phyloP scores from a whole-genome alignment of 2,329 filamentous ascomycete genomes.

The Didymella lethalis region DNA sequence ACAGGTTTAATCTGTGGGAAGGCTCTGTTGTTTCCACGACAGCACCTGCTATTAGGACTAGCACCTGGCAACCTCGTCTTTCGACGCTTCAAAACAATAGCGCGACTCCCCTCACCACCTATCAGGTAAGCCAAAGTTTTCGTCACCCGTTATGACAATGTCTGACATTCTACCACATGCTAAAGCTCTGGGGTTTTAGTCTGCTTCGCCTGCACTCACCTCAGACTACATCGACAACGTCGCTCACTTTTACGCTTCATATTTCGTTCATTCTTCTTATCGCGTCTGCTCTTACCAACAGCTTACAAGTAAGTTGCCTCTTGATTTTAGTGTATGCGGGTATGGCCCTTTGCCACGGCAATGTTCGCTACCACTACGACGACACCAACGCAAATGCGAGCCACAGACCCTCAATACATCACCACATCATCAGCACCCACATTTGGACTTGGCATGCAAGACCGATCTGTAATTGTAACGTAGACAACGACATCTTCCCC shows the following conservation, averaged over 20 bases:
- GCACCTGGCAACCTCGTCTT: conserved; percentile 4
- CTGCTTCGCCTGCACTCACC: neutral
- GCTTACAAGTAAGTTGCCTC: conserved; percentile 3
- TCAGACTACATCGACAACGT: neutral
- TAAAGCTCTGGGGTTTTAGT: neutral
- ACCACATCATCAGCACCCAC: conserved; percentile 8
- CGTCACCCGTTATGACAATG: neutral
- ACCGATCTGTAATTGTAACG: neutral
- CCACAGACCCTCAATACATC: neutral
- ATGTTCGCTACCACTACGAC: conserved; percentile 11
- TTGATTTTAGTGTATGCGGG: neutral
- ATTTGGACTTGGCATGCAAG: neutral
- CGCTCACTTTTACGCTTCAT: neutral
- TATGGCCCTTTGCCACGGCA: neutral
- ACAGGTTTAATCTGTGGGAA: conserved; percentile 17
- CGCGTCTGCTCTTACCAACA: neutral
- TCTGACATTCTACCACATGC: neutral
- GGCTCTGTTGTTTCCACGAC: conserved; percentile 19
- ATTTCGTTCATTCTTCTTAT: neutral
- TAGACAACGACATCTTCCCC: neutral
- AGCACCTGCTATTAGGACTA: conserved; percentile 14
- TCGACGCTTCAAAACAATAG: neutral
- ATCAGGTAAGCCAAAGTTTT: neutral
- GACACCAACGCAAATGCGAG: neutral
- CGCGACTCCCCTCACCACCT: neutral